Evolutionary conservation across 306 rosid species (phyloP), one percentile per base, ranked within the genome.

Genomic region (Macrotyloma uniflorum): DNA sequence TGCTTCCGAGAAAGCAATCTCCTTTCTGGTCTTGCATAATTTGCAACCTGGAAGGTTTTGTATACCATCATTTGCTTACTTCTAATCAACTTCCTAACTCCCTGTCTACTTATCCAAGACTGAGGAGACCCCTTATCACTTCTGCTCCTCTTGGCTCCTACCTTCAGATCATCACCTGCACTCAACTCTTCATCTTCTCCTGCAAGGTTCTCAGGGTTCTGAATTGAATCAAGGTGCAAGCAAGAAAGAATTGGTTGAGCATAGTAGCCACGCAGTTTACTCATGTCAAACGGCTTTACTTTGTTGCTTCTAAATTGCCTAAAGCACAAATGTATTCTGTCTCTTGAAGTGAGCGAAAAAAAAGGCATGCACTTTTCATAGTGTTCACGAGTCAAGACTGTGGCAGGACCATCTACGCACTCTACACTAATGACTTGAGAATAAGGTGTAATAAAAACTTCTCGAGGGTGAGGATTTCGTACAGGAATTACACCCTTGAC

Each of bases 371-470:
- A 90, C 72, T 86, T 91, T 53, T 93, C 93, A 57, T 86, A 95
- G 80, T 95, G 97, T 70, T 93, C 97, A 46, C 85, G 89, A 64
- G 93, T 93, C 72, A 95, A 90, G 77, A 95, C 93, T 50, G 93
- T 84, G 36, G 99, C 91, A 30, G 92, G 89, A 79, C 99, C 99
- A 78, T 95, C 98, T 59, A 95, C 96, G 73, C 99, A 95, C 86
- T 95, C 99, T n/a, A 91, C 96, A 77, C 99, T 95, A 71, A 95
- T 89, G 75, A 93, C 96, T 84, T 95, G 99, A 30, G 90, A 88
- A 85, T 93, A 91, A 7, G 97, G 86, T 10, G 99, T 95, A 75
- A 95, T 93, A 82, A 95, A 95, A 77, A 95, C 93, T 85, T 95
- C 99, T 64, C 89, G 89, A 18, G 99, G 96, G 83, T 95, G 98